A percentile compares a stretch with the other conserved stretches of the same genome.
phyloP scores from a whole-genome alignment of 345 rosid genomes.

The Pistacia atlantica region DNA sequence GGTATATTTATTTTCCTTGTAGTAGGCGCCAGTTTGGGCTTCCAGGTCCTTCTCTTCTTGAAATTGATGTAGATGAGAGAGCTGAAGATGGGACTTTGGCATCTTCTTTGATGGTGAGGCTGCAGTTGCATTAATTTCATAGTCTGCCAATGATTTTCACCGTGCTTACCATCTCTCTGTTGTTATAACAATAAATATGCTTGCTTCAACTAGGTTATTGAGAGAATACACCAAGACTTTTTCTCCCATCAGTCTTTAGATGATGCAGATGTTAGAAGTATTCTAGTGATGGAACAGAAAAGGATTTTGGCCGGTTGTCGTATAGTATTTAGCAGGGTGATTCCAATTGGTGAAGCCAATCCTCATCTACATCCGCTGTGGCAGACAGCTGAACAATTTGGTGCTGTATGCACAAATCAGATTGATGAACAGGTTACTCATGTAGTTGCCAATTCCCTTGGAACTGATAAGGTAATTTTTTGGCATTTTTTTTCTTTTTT shows the following conservation, averaged over 20 bases:
- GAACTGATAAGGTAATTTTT: slow-evolving; percentile 87
- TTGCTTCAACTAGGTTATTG: slow-evolving; percentile 68
- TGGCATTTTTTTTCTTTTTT: neutral
- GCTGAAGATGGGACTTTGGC: slow-evolving; percentile 98
- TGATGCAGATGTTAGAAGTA: slow-evolving; percentile 87
- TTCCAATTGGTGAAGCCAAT: slow-evolving; percentile 92
- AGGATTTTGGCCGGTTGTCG: slow-evolving; percentile 88
- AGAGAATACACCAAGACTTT: slow-evolving; percentile 75
- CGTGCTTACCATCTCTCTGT: neutral
- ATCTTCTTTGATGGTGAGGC: slow-evolving; percentile 85
- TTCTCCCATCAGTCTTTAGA: slow-evolving; percentile 71
- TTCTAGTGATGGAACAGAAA: slow-evolving; percentile 80
- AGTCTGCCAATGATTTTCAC: neutral
- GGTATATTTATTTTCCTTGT: slow-evolving; percentile 94
- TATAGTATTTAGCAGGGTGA: slow-evolving; percentile 85
- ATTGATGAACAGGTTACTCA: slow-evolving; percentile 92
- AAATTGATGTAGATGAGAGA: slow-evolving; percentile 94
- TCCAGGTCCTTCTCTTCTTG: slow-evolving; percentile 95
- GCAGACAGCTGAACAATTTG: slow-evolving; percentile 98
- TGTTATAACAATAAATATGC: neutral
- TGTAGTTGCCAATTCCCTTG: slow-evolving; percentile 93
- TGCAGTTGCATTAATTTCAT: slow-evolving; percentile 10
- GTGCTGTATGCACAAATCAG: slow-evolving; percentile 90
- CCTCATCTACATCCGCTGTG: slow-evolving; percentile 95
- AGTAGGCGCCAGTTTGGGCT: slow-evolving; percentile 99